Evolutionary conservation across 805 yeast species (phyloP), one percentile per base, ranked within the genome.

Genomic region (Aciculoconidium aculeatum): DNA sequence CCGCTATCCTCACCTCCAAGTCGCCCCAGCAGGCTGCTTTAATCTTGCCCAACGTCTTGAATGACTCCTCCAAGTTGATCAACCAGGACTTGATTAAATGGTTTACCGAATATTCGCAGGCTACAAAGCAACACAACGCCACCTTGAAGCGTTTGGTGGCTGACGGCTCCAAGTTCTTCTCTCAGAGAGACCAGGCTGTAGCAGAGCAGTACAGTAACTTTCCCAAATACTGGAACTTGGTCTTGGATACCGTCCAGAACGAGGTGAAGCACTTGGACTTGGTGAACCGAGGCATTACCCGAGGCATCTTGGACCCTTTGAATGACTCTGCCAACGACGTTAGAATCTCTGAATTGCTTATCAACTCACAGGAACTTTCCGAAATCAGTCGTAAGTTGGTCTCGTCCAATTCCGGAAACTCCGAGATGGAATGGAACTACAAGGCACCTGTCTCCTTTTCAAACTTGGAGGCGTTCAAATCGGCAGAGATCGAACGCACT

Each of bases 401-500:
- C 15, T 39, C 36, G 26, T 27, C 36, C 28, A 16, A 30, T 3
- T 25, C 33, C 16, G 21, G 23, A 4, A 44, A 56, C 27, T 68
- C 75, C 17, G 76, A 70, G 30, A 63, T 63, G 19, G 70, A 73
- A 43, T 86, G 95, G 95, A 78, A 77, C 38, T 61, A 72, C 31
- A 77, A 78, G 50, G 90, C 92, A 2, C 90, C 94, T 3, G 75
- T 70, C 32, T 74, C 81, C 23, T 80, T 83, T 48, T 79, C 78
- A 42, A 74, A 75, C 40, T 80, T 86, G 50, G 92, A 85, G 48
- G 67, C 65, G 37, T 76, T 80, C 42, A 94, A 86, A 51, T 67
- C 61, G 21, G 45, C 60, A 61, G 53, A 75, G 84, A 58, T 66
- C 74, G 53, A 65, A 57, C 36, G 67, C 40, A 36, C 75, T 34